A percentile compares a stretch with the other conserved stretches of the same genome.
phyloP scores from a whole-genome alignment of 768 basidiomycete genomes.

The Tylopilus balloui region DNA sequence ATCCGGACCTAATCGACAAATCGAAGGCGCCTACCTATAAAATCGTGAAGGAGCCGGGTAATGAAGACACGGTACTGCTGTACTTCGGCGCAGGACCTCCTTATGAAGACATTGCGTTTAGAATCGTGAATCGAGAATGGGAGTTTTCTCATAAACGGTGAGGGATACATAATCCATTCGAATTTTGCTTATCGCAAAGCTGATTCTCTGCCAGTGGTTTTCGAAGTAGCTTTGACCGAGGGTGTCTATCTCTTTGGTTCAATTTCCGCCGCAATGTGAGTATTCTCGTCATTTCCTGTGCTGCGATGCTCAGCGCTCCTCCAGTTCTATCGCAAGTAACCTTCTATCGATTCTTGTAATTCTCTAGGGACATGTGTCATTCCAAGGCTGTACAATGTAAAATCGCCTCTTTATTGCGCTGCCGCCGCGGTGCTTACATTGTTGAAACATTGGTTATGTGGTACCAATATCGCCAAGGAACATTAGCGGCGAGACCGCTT shows the following conservation, averaged over 20 bases:
- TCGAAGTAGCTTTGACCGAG: constrained; percentile 94
- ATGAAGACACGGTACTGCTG: constrained; percentile 90
- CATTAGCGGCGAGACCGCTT: constrained; percentile 10
- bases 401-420: constrained; percentile 12
- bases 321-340: constrained; percentile 80
- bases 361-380: constrained; percentile 20
- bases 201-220: constrained; percentile 63
- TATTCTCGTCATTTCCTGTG: constrained; percentile 14
- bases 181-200: constrained; percentile 11
- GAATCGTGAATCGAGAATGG: constrained; percentile 97
- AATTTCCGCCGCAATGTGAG: constrained; percentile 91
- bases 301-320: constrained; percentile 17
- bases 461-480: constrained; percentile 6
- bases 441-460: constrained; percentile 8
- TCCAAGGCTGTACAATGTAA: constrained; percentile 27
- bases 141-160: constrained; percentile 97
- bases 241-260: constrained; percentile 94
- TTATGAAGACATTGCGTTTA: constrained; percentile 98
- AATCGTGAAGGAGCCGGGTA: constrained; percentile 89
- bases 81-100: constrained; percentile 96
- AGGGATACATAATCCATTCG: constrained; percentile 8
- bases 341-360: constrained; percentile 16
- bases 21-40: constrained; percentile 95
- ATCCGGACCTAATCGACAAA: constrained; percentile 98
- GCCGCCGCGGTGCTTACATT: constrained; percentile 16